phyloP scores from a whole-genome alignment of 139 green algal genomes.

The Chlamydomonas sphaeroides region DNA sequence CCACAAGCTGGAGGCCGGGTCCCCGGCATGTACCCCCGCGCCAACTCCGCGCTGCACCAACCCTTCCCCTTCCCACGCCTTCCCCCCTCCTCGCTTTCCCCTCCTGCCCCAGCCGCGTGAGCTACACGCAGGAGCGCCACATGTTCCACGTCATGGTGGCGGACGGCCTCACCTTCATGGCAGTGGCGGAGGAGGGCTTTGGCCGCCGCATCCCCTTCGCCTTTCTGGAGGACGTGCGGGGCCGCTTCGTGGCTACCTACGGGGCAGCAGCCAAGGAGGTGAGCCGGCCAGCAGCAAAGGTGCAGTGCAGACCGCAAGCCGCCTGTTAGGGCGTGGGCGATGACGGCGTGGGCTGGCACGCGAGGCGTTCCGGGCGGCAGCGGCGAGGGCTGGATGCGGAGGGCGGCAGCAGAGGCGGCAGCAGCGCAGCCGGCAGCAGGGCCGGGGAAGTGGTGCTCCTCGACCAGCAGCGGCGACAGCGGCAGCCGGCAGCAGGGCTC shows the following conservation, averaged over 20 bases:
- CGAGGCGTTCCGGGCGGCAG: neutral
- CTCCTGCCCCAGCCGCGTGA: constrained; percentile 63
- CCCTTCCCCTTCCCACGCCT: neutral
- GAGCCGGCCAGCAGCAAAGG: too few relatives aligned
- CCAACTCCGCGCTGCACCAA: too few relatives aligned
- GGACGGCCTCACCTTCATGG: constrained; percentile 86
- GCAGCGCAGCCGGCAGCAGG: too few relatives aligned
- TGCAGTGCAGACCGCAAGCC: too few relatives aligned
- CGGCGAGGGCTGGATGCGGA: neutral
- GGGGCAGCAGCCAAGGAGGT: constrained; percentile 58
- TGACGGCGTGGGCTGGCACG: too few relatives aligned
- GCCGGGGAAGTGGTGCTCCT: too few relatives aligned
- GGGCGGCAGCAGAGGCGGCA: neutral
- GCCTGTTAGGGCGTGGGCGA: too few relatives aligned
- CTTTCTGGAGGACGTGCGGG: constrained; percentile 89
- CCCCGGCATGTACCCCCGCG: neutral
- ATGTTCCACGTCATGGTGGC: constrained; percentile 88
- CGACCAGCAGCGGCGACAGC: too few relatives aligned
- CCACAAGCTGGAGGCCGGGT: constrained; percentile 28
- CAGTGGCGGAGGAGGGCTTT: constrained; percentile 86
- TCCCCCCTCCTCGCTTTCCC: neutral
- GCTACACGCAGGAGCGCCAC: constrained; percentile 87
- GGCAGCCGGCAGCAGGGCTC: too few relatives aligned
- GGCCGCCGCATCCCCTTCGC: constrained; percentile 87
- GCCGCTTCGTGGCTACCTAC: constrained; percentile 77